A percentile compares a stretch with the other conserved stretches of the same genome.
These are phyloP conservation scores for Sechiopsis laciniata DNA, from an alignment of 306 rosid species.

Conservation along the genomic window DNA sequence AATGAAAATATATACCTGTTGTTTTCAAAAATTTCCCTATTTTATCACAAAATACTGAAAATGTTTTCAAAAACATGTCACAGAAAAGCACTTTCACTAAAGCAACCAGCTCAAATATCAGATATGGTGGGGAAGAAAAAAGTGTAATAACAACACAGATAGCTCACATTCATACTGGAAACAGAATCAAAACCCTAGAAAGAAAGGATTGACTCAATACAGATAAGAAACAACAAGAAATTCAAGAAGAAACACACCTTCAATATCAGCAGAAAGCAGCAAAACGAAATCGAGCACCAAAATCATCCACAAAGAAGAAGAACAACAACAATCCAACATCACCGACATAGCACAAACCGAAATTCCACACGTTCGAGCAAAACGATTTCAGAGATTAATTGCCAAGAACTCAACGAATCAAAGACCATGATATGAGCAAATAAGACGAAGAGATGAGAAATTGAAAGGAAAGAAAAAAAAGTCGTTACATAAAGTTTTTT, in stretches of 20 bases:
- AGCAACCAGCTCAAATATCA: not conserved
- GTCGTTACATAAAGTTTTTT: too few species aligned
- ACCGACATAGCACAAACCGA: not conserved
- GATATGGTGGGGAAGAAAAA: not conserved
- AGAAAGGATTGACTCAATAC: not conserved
- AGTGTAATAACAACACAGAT: not conserved
- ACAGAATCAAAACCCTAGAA: not conserved
- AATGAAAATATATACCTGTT: too few species aligned
- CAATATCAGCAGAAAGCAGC: constrained; percentile 14
- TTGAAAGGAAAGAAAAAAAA: too few species aligned
- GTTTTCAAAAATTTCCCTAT: too few species aligned
- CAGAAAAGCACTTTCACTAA: too few species aligned
- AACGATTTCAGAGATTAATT: not conserved
- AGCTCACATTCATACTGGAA: not conserved
- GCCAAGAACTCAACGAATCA: not conserved
- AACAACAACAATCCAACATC: not conserved
- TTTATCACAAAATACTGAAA: too few species aligned
- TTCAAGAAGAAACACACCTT: constrained; percentile 4
- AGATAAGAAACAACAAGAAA: not conserved
- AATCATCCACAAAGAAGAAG: constrained; percentile 1
- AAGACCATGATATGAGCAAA: too few species aligned
- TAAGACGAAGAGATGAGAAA: too few species aligned
- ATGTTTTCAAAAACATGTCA: too few species aligned
- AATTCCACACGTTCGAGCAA: not conserved
- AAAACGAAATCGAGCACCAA: not conserved